Base-by-base conservation (phyloP, 73 alveolate genomes). In the Effrenium voratum region DNA sequence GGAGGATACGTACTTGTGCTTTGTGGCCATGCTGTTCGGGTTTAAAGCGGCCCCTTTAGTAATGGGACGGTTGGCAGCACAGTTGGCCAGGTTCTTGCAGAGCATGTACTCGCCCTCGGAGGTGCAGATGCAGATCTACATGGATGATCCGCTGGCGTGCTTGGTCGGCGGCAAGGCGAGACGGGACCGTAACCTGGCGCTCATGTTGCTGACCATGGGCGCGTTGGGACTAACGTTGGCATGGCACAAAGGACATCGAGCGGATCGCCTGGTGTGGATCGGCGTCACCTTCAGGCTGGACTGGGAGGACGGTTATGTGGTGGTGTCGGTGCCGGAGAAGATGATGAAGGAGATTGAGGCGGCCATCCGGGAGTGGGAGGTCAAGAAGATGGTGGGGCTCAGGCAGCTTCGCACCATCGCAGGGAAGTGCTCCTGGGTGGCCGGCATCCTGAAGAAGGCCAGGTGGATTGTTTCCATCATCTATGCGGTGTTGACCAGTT, bases 11-110 rank as follows among this genome's bases (percentile, higher is more conserved):
- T 28, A 50, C 49, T 2, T 83, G 45, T 22, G 15, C 43, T 83
- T 83, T 79, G 13, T 15, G 12, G 93, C 93, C 55, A 83, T 83
- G 93, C 59, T 50, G 4, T 83, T 83, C n/a, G 93, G 93, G 0
- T 83, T 52, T 41, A 50, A 16, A 19, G 93, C 46, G 43, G 93
- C 93, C 0, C 93, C 93, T 0, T 5, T 83, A 32, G 34, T 83
- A 0, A 83, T 83, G 93, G 93, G 93, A 28, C n/a, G 93, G 0
- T 5, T 83, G 75, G 34, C 93, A 0, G 77, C 79, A 19, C 5
- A 28, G 26, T 2, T 83, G 79, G 44, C 79, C 3, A 5, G 93
- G 77, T 16, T 52, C 59, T 83, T 76, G 93, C 93, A 83, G 30
- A n/a, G 79, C 0, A 34, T 83, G 44, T 0, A 50, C 30, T 5